phyloP scores from a whole-genome alignment of 305 asterid species.

The Fraxinus platypoda region DNA sequence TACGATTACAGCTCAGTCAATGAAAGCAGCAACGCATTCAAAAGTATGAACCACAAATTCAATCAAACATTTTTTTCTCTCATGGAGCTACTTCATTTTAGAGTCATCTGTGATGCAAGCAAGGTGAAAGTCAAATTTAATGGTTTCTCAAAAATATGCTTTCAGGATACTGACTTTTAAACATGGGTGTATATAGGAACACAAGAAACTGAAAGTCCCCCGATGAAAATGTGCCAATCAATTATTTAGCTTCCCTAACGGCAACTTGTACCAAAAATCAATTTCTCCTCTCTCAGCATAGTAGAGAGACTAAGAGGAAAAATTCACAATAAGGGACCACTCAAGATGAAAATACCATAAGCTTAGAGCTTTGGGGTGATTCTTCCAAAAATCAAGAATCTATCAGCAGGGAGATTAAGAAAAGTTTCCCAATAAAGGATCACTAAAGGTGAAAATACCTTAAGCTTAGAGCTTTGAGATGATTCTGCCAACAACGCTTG shows the following conservation, averaged over 20 bases:
- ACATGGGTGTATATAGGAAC: background rate
- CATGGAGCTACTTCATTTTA: background rate
- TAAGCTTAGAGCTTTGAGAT: conserved; percentile 66
- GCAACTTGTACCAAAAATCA: background rate
- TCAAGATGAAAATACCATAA: conserved; percentile 51
- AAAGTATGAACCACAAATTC: background rate
- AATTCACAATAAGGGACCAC: background rate
- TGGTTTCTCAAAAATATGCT: background rate
- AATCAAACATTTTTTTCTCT: background rate
- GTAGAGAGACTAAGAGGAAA: background rate
- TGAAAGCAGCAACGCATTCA: background rate
- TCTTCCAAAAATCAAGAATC: conserved; percentile 50
- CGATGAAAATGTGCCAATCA: background rate
- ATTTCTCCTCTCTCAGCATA: background rate
- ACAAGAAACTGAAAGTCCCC: background rate
- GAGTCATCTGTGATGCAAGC: background rate
- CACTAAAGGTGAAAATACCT: conserved; percentile 42
- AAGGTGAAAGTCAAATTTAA: background rate
- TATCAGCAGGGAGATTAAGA: background rate
- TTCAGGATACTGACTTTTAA: background rate
- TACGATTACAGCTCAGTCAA: background rate
- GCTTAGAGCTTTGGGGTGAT: conserved; percentile 68
- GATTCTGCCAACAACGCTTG: conserved; percentile 81
- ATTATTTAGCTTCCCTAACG: background rate
- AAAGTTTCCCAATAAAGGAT: background rate